Conservation (phyloP, 164 flowering plant genomes). For the Vitis cinerea region DNA sequence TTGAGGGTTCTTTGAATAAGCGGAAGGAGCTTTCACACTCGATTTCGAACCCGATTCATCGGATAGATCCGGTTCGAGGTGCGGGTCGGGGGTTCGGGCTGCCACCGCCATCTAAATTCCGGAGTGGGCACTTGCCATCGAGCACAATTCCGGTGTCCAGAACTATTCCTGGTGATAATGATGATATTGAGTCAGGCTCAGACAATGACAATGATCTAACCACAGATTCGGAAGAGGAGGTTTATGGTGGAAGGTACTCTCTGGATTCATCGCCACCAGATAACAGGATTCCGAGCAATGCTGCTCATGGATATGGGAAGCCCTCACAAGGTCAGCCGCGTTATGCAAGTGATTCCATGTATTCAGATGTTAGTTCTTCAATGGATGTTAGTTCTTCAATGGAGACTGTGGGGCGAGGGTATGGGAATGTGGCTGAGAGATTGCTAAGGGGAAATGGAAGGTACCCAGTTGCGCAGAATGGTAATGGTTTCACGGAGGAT, state of each 20-base stretch:
- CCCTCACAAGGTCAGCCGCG: conserved; percentile 11
- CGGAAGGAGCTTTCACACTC: conserved; percentile 27
- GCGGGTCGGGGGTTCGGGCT: conserved; percentile 49
- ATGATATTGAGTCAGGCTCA: conserved; percentile 54
- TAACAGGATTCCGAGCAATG: conserved; percentile 19
- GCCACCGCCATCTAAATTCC: conserved; percentile 61
- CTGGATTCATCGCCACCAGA: conserved; percentile 50
- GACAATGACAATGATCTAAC: conserved; percentile 61
- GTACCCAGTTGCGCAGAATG: conserved; percentile 34
- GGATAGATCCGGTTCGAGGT: conserved; percentile 31
- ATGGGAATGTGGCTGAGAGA: conserved; percentile 19
- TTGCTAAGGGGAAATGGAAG: conserved; percentile 28
- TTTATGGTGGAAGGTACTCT: conserved; percentile 59
- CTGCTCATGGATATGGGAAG: conserved; percentile 14
- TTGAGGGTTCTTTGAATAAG: conserved; percentile 16
- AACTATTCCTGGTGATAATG: conserved; percentile 28
- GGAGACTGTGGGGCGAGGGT: conserved; percentile 33
- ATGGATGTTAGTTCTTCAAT: conserved; percentile 49
- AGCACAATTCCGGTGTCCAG: conserved; percentile 39
- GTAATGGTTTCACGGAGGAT: conserved; percentile 53
- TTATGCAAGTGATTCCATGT: conserved; percentile 31
- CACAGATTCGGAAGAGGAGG: conserved; percentile 64
- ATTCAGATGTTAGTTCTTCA: conserved; percentile 53
- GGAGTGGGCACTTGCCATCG: conserved; percentile 65
- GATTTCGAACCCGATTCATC: conserved; percentile 27